Percentiles rank a stretch among this genome's conserved stretches.
These are phyloP conservation scores for Neocucurbitaria cava DNA, from an alignment of 2,329 filamentous ascomycete species.

Conservation along the genomic window DNA sequence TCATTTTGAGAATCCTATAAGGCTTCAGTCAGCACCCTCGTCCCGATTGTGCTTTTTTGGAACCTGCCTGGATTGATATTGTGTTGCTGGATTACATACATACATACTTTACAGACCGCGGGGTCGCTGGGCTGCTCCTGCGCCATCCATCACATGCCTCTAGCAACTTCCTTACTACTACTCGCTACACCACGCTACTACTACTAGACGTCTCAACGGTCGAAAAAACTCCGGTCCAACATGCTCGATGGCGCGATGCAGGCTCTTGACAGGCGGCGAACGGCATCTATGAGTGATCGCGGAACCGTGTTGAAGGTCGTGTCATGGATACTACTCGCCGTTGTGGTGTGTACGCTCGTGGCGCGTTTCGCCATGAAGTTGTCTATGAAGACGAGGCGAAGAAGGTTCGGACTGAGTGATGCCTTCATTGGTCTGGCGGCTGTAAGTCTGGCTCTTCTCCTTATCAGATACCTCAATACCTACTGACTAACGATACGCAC, in stretches of 20 bases:
- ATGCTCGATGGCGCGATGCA: conserved; percentile 17
- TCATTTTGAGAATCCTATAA: not conserved
- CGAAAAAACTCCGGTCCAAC: not conserved
- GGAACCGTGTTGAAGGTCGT: conserved; percentile 28
- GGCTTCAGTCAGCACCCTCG: not conserved
- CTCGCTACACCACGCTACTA: not conserved
- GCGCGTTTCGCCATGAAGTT: conserved; percentile 37
- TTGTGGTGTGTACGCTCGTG: conserved; percentile 27
- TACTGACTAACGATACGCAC: conserved; percentile 5
- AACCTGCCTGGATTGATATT: no score
- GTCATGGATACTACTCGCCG: conserved; percentile 36
- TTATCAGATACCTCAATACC: not conserved
- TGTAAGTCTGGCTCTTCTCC: conserved; percentile 13
- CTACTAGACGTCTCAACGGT: not conserved
- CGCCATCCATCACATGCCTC: not conserved
- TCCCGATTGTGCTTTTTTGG: no score
- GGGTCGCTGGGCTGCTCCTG: not conserved
- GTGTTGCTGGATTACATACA: no score
- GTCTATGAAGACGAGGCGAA: conserved; percentile 21
- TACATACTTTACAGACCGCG: not conserved
- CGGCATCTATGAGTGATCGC: conserved; percentile 13
- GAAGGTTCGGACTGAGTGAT: conserved; percentile 30
- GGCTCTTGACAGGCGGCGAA: conserved; percentile 17
- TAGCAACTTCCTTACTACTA: not conserved
- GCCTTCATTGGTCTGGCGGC: conserved; percentile 34